Evolutionary conservation across 192 early-diverging fungal species (phyloP), one percentile per base, ranked within the genome.

Genomic region (Lobosporangium transversale): DNA sequence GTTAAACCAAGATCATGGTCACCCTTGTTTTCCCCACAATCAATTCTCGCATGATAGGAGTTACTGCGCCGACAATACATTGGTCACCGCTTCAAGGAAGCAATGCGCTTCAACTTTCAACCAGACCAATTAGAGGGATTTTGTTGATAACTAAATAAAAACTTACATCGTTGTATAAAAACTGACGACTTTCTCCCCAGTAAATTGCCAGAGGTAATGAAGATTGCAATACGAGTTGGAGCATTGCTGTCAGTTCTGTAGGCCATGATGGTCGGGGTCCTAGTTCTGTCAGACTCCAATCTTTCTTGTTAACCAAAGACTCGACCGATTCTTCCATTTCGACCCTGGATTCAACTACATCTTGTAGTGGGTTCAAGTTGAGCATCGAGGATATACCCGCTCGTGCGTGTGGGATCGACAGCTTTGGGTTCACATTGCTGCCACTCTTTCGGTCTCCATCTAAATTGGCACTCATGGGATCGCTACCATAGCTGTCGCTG

Each of bases 111-210:
- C n/a, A n/a, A n/a, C n/a, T n/a, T n/a, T n/a, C n/a, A n/a, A n/a
- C n/a, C n/a, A n/a, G n/a, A n/a, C n/a, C n/a, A n/a, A n/a, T n/a
- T n/a, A n/a, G n/a, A n/a, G n/a, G n/a, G n/a, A n/a, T n/a, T n/a
- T n/a, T n/a, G n/a, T n/a, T n/a, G n/a, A n/a, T n/a, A n/a, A n/a
- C n/a, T n/a, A 10, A 15, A 35, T 10, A n/a, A 44, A 27, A 4
- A 71, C 70, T 64, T 73, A 73, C 70, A 36, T 73, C 62, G 56
- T 73, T 73, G 50, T 73, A 73, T 23, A 73, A 23, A 2, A 73
- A 33, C 31, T 54, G 42, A 11, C 47, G 14, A 12, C 65, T 31
- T 2, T 73, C 70, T 11, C 62, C 54, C 70, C 70, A 73, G 50
- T 73, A 73, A 18, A 73, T 33, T 0, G 70, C 70, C 32, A 73